phyloP scores from a whole-genome alignment of 768 basidiomycete genomes.

The Pholiota molesta region DNA sequence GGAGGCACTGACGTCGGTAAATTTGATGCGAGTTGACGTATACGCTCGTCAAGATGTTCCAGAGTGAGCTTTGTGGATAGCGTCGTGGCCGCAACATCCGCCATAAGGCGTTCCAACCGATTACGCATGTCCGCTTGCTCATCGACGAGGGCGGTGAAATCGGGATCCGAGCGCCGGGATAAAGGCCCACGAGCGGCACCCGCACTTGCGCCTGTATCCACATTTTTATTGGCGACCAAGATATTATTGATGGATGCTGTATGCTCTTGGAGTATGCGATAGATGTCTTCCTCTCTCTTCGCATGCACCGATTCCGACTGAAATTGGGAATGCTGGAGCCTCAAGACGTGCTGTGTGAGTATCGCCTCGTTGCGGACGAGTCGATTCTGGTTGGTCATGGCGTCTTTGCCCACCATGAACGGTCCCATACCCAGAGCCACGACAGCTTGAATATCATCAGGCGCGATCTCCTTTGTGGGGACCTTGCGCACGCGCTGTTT shows the following conservation, averaged over 20 bases:
- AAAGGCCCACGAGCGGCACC: not conserved
- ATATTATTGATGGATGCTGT: slow-evolving; percentile 2
- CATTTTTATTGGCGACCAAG: not conserved
- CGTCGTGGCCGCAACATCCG: slow-evolving; percentile 1
- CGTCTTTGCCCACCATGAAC: slow-evolving; percentile 18
- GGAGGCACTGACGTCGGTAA: not conserved
- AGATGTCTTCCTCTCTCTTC: slow-evolving; percentile 6
- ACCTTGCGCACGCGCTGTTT: slow-evolving; percentile 11
- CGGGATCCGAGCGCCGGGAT: not conserved
- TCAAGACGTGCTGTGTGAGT: slow-evolving; percentile 12
- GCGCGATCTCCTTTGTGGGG: slow-evolving; percentile 9
- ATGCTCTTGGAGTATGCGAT: slow-evolving; percentile 10
- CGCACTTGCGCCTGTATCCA: not conserved
- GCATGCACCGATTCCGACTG: slow-evolving; percentile 4
- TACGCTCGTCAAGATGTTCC: not conserved
- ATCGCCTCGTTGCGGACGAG: slow-evolving; percentile 19
- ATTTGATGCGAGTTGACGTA: not conserved
- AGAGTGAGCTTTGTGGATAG: not conserved
- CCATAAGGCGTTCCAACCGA: slow-evolving; percentile 3
- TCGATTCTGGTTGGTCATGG: slow-evolving; percentile 18
- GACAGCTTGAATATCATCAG: slow-evolving; percentile 6
- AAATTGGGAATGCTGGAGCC: slow-evolving; percentile 1
- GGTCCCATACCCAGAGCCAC: slow-evolving; percentile 16
- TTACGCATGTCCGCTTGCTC: slow-evolving; percentile 10
- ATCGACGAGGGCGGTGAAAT: slow-evolving; percentile 4